phyloP scores from a whole-genome alignment of 2,329 filamentous ascomycete genomes.

The Apiospora malaysiana region DNA sequence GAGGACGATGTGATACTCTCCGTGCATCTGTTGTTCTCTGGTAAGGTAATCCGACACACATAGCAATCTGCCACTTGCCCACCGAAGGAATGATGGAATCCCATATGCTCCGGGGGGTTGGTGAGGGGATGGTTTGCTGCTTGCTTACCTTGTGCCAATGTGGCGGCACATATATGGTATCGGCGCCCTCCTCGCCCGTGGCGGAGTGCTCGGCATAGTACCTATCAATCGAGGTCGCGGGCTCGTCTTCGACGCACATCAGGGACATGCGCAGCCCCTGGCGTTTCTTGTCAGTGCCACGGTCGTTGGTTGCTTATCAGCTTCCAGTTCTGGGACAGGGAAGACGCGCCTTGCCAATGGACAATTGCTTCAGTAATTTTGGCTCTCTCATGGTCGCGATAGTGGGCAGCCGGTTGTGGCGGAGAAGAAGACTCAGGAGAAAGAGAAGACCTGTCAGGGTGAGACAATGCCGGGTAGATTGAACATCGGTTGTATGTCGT shows the following conservation, averaged over 20 bases:
- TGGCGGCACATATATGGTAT: not conserved
- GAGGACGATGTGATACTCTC: slow-evolving; percentile 20
- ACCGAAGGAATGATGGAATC: too few species aligned
- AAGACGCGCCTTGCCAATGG: not conserved
- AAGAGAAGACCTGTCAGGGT: too few species aligned
- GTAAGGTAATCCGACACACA: too few species aligned
- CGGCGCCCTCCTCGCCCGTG: not conserved
- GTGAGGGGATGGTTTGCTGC: too few species aligned
- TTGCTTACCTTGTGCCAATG: not conserved
- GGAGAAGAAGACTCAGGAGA: too few species aligned
- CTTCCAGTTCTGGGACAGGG: not conserved
- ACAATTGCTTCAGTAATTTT: not conserved
- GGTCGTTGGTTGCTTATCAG: not conserved
- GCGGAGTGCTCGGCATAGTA: not conserved
- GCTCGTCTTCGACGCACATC: not conserved
- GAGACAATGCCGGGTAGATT: too few species aligned
- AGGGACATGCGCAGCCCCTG: not conserved
- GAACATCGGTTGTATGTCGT: too few species aligned
- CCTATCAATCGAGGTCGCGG: not conserved
- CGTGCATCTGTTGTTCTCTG: slow-evolving; percentile 6
- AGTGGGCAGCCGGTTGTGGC: too few species aligned
- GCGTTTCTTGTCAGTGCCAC: not conserved
- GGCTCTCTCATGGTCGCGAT: not conserved
- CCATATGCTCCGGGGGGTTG: not conserved
- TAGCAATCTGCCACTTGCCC: too few species aligned